Base-by-base conservation (phyloP, 768 basidiomycete genomes). In the Collybia mongolica region DNA sequence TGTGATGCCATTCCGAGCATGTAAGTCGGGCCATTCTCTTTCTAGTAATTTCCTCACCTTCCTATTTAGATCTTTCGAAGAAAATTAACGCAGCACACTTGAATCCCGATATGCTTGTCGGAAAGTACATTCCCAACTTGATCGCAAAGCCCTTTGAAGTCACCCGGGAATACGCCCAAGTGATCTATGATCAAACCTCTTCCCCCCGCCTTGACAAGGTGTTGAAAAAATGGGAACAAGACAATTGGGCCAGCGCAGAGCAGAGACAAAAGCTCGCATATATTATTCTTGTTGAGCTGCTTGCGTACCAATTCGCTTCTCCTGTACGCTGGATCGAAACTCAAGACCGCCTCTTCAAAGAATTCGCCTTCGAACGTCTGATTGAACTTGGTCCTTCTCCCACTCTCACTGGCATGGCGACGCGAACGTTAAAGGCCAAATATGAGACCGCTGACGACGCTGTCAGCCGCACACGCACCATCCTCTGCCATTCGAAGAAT, bases 311-410 rank as follows among this genome's bases (percentile, higher is more conserved):
- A 66, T 98, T 96, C 60, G 95, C 96, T 0, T 98, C 96, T 1
- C 95, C 97, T 6, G 96, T 99, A 17, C 89, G 95, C 44, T 99
- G 97, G 97, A 99, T 99, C 60, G 91, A 98, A 73, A 99, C 96
- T 0, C 97, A 99, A 65, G 97, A 99, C 62, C 80, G 90, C 20
- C 80, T 99, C 49, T 99, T 99, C 76, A 80, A 77, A 8, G 69
- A 84, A 7, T 97, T 84, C 76, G 75, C 77, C 39, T 97, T 97
- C 61, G 96, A 98, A 69, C 86, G 97, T 14, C 79, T 98, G 60
- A 88, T 99, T 60, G 97, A 99, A 66, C 74, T 99, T 46, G 97
- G 97, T 26, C 97, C 97, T 36, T 93, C 93, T 3, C 97, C 97
- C 1, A 98, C 94, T 8, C 80, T 99, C 47, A 93, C 92, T 8